phyloP scores from a whole-genome alignment of 768 basidiomycete species.

The Termitomyces sp. region DNA sequence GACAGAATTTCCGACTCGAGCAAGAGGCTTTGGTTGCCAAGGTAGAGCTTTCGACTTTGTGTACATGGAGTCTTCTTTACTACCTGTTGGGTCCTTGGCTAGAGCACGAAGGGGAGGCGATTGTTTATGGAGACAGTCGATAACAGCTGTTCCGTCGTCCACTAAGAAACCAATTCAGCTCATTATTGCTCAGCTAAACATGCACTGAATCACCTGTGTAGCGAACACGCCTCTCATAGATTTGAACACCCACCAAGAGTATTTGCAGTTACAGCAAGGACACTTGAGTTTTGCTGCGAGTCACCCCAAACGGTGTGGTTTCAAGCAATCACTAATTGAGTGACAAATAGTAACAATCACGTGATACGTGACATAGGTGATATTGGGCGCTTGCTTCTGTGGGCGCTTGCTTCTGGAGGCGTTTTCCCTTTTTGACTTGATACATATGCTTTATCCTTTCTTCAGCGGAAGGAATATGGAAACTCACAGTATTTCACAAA shows the following conservation, averaged over 20 bases:
- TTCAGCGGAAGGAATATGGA: no score
- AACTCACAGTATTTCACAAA: no score
- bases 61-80: slow-evolving; percentile 6
- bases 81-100: slow-evolving; percentile 10
- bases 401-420: no score
- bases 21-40: slow-evolving; percentile 23
- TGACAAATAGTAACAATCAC: no score
- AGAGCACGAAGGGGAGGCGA: slow-evolving; percentile 20
- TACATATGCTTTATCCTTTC: no score
- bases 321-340: no score
- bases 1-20: slow-evolving; percentile 40
- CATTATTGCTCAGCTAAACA: not conserved
- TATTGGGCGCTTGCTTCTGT: no score
- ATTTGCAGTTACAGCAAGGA: not conserved
- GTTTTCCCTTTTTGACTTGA: no score
- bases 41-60: slow-evolving; percentile 16
- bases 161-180: slow-evolving; percentile 32
- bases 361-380: no score
- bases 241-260: slow-evolving; percentile 55
- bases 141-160: slow-evolving; percentile 70
- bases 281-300: no score
- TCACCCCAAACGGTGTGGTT: no score
- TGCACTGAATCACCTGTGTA: slow-evolving; percentile 44
- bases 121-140: slow-evolving; percentile 55
- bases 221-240: slow-evolving; percentile 51